Base-by-base conservation (phyloP, 495 filamentous ascomycete genomes). In the Daldinia decipiens region DNA sequence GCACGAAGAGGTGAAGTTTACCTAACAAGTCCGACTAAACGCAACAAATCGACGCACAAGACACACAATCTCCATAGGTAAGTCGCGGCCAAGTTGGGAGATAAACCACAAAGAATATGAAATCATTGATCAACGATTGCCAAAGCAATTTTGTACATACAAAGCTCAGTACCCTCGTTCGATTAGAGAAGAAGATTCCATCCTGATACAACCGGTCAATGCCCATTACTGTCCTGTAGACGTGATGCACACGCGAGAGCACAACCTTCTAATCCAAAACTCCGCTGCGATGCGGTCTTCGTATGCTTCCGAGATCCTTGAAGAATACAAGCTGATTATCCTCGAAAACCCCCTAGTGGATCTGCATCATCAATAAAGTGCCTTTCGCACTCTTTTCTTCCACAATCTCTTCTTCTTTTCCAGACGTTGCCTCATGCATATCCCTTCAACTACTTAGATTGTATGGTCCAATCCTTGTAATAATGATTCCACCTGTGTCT, bases 141-240 rank as follows among this genome's bases (percentile, higher is more conserved):
- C 38, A 54, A 62, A 58, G 40, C 58, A 40, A 32, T 45, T 51
- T 50, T 27, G 24, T 57, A 51, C 39, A 67, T 60, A 68, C 66
- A 57, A 62, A 58, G 45, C 59, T 34, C 56, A 57, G 45, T 27
- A 17, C 24, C 45, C 15, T 36, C 47, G 34, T 26, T 45, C 60
- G 11, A 55, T 21, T 38, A 36, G 61, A 62, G 61, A 62, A 51
- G 59, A 68, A 31, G 24, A 62, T 27, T 62, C 47, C 67, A 70
- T 69, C 67, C 67, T 68, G 59, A 67, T 38, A 40, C 19, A 29
- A 55, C 67, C 45, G 59, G 31, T 60, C 61, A 65, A 70, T 47
- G 39, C 54, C 43, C 54, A 55, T 54, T 65, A 65, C 38, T 21
- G 52, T 54, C 61, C 67, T 70, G 54, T 53, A 47, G 45, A 55